These are phyloP conservation scores for Przewalskia tangutica DNA, from an alignment of 257 asterid species.

Conservation along the genomic window DNA sequence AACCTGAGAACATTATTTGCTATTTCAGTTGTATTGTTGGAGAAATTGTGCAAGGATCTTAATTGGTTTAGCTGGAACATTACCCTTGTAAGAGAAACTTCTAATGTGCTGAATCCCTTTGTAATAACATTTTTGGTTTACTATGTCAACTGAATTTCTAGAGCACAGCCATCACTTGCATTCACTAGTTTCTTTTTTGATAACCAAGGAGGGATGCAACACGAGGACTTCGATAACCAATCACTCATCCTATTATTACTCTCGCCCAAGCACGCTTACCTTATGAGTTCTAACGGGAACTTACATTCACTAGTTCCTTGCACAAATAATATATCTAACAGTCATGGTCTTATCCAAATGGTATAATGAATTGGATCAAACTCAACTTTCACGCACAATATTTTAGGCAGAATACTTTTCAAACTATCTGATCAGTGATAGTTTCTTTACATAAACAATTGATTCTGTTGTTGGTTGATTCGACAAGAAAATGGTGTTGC, in stretches of 20 bases:
- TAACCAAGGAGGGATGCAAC: too few species aligned
- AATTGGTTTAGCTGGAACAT: not conserved
- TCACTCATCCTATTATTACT: too few species aligned
- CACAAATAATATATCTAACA: too few species aligned
- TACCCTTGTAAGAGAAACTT: not conserved
- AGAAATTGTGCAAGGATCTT: not conserved
- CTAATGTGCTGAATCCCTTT: not conserved
- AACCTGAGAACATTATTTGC: constrained; percentile 23
- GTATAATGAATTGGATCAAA: not conserved
- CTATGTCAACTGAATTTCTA: not conserved
- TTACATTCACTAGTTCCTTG: too few species aligned
- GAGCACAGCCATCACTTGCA: not conserved
- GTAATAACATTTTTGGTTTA: not conserved
- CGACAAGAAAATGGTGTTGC: not conserved
- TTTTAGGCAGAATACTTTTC: not conserved
- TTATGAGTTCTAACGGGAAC: too few species aligned
- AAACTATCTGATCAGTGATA: not conserved
- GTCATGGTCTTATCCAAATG: not conserved
- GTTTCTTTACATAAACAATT: not conserved
- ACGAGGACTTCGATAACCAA: too few species aligned
- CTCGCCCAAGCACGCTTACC: too few species aligned
- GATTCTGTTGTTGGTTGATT: not conserved
- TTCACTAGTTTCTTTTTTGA: not conserved
- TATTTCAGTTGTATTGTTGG: not conserved
- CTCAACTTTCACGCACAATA: not conserved